Percentiles rank a stretch among this genome's conserved stretches.
These are phyloP conservation scores for Hypomontagnella monticulosa DNA, from an alignment of 495 filamentous ascomycete genomes.

Conservation along the genomic window DNA sequence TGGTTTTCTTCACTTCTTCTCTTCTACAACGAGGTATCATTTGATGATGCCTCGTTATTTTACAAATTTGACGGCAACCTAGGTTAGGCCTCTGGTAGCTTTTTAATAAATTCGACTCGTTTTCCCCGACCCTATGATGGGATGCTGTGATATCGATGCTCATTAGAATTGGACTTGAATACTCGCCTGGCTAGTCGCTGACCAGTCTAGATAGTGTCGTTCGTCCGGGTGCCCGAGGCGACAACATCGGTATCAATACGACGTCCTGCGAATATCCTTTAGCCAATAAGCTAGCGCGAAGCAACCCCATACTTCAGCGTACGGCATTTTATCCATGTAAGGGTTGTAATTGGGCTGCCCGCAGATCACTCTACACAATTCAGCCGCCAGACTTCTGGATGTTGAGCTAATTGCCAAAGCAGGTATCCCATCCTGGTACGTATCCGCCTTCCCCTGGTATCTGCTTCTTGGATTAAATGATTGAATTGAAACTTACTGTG, in stretches of 20 bases:
- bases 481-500: too few species aligned
- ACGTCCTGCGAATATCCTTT: not conserved
- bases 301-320: conserved; percentile 11
- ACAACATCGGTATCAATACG: not conserved
- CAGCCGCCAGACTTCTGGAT: conserved; percentile 31
- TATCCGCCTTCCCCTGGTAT: not conserved
- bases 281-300: conserved; percentile 17
- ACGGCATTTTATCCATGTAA: conserved; percentile 27
- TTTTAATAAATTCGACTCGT: conserved; percentile 2
- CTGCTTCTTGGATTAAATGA: not conserved
- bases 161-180: too few species aligned
- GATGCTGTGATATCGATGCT: not conserved
- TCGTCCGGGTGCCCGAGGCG: not conserved
- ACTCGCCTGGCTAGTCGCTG: too few species aligned
- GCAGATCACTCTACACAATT: conserved; percentile 29
- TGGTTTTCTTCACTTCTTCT: not conserved
- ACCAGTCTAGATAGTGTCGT: too few species aligned
- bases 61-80: not conserved
- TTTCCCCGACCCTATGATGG: not conserved
- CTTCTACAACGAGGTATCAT: not conserved
- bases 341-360: conserved; percentile 15
- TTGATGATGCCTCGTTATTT: not conserved
- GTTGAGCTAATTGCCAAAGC: conserved; percentile 32
- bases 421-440: conserved; percentile 15
- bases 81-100: not conserved